These are phyloP conservation scores for Paecilomyces dactylethromorphus DNA, from an alignment of 2,329 filamentous ascomycete species.

Conservation along the genomic window DNA sequence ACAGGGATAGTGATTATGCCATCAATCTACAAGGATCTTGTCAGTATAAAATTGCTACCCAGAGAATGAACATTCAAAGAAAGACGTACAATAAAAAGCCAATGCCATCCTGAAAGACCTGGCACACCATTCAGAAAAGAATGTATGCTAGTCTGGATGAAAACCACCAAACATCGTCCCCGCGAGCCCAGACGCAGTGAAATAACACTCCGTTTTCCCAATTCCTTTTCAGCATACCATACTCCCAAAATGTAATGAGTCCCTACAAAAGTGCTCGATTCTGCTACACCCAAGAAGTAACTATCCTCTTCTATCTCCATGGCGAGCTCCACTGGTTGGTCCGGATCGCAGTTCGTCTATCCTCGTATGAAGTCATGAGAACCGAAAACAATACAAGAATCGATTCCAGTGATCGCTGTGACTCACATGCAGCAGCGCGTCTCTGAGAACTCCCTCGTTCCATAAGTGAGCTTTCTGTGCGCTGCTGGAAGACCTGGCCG, in stretches of 20 bases:
- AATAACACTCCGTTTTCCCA: slow-evolving; percentile 16
- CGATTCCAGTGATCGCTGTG: background rate
- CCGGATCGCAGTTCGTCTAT: background rate
- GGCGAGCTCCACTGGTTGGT: background rate
- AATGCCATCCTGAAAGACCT: slow-evolving; percentile 19
- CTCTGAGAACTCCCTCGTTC: background rate
- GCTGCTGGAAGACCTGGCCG: background rate
- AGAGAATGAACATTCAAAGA: background rate
- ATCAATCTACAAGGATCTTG: slow-evolving; percentile 9
- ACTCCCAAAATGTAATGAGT: slow-evolving; percentile 20
- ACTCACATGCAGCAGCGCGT: background rate
- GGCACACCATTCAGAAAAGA: slow-evolving; percentile 15
- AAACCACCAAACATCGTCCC: slow-evolving; percentile 17
- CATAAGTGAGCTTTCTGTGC: background rate
- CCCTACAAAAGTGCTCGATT: slow-evolving; percentile 19
- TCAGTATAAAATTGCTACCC: background rate
- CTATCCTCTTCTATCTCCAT: background rate
- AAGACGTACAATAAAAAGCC: slow-evolving; percentile 15
- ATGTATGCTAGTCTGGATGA: slow-evolving; percentile 16
- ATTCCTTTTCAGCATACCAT: slow-evolving; percentile 18
- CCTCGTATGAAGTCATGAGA: background rate
- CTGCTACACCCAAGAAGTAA: slow-evolving; percentile 22
- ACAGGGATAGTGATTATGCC: slow-evolving; percentile 19
- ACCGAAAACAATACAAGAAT: background rate
- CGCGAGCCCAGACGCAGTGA: slow-evolving; percentile 14